Evolutionary conservation across 768 basidiomycete genomes (phyloP), one percentile per base, ranked within the genome.

Genomic region (Pleurotus sapidus): DNA sequence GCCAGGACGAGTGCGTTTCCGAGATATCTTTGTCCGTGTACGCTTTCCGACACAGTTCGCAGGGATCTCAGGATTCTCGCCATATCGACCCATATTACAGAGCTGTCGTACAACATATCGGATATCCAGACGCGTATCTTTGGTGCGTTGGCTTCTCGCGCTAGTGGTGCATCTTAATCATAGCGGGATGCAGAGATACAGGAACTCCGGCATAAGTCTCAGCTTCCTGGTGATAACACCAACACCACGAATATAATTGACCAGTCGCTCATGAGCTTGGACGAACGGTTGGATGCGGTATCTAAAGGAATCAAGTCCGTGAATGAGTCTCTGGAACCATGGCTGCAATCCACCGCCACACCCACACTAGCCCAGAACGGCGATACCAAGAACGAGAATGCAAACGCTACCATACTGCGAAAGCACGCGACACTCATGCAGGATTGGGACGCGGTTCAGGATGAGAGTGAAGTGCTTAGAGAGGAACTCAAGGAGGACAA

Each of bases 401-500:
- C 30, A 11, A 34, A 34, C 30, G 70, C 77, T 0, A 71, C 82
- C 1, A 72, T 93, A 39, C 72, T 89, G 46, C 81, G 87, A 57
- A 95, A 95, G 66, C 87, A 93, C 67, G 80, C 84, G 12, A 78
- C 87, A 9, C 74, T 96, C 51, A 64, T 84, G 27, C 69, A 76
- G 8, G 94, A 95, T 40, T 98, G 94, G 95, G 86, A 90, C 59
- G 73, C 83, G 8, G 82, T 94, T 8, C 87, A 89, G 67, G 83
- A 84, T 55, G 90, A 93, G 64, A 89, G 88, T 55, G 87, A 90
- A 45, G 84, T 88, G 24, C 72, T 98, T 57, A 79, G 88, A 60
- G 93, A 95, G 65, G 97, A 99, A 72, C 77, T 98, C 61, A 95
- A 92, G 73, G 96, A 98, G 71, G 96, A 98, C 72, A 95, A 95